phyloP scores from a whole-genome alignment of 805 yeast genomes.

The Clavispora santaluciae region DNA sequence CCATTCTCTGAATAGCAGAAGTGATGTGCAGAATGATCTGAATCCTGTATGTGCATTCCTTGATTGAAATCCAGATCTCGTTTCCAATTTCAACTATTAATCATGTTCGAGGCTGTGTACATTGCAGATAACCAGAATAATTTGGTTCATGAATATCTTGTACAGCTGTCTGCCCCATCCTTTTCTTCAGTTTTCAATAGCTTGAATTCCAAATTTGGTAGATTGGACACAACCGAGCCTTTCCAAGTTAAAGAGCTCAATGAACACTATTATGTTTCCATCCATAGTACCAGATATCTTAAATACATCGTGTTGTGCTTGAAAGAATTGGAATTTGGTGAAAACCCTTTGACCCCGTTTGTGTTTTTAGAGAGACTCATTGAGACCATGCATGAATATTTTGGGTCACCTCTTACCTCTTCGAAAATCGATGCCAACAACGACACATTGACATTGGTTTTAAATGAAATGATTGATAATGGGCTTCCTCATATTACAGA shows the following conservation, averaged over 20 bases:
- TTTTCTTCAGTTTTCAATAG: constrained; percentile 24
- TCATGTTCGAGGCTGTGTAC: constrained; percentile 40
- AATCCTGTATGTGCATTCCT: background rate
- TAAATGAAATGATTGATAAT: constrained; percentile 75
- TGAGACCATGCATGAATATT: constrained; percentile 52
- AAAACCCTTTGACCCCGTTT: constrained; percentile 52
- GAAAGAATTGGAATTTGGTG: constrained; percentile 5
- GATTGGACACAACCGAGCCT: constrained; percentile 1
- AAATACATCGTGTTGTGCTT: constrained; percentile 26
- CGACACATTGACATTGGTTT: constrained; percentile 64
- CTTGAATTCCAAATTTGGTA: constrained; percentile 10
- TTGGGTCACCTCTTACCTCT: constrained; percentile 50
- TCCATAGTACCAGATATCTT: constrained; percentile 19
- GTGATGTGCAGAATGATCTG: too few species aligned
- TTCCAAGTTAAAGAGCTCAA: constrained; percentile 25
- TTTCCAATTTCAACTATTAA: background rate
- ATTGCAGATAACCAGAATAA: constrained; percentile 32
- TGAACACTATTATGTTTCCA: constrained; percentile 25
- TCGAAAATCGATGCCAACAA: constrained; percentile 61
- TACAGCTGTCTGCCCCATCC: constrained; percentile 26
- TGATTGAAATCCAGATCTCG: background rate
- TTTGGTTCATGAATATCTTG: constrained; percentile 34
- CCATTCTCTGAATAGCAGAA: background rate
- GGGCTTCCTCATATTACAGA: constrained; percentile 74
- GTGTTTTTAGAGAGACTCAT: constrained; percentile 49